These are phyloP conservation scores for Gleditsia sinensis DNA, from an alignment of 306 rosid genomes.

Conservation along the genomic window DNA sequence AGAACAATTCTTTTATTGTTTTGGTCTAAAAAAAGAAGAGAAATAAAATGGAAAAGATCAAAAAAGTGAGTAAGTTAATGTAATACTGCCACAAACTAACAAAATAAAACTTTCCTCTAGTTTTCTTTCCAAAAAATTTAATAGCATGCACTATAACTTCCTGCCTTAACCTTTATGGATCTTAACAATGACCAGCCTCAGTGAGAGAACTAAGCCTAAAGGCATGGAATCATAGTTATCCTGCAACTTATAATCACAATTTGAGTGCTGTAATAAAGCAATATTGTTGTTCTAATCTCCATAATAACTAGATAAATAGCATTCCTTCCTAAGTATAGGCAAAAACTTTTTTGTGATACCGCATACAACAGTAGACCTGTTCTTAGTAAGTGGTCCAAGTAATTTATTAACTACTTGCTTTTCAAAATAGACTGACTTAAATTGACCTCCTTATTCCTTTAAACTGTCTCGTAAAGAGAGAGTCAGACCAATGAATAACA, in stretches of 20 bases:
- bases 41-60: not conserved
- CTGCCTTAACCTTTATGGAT: not conserved
- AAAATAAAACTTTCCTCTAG: not conserved
- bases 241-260: not conserved
- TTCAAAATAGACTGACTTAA: not conserved
- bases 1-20: conserved; percentile 90
- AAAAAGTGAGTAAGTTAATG: not conserved
- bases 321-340: not conserved
- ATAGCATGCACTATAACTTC: not conserved
- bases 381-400: not conserved
- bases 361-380: not conserved
- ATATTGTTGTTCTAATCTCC: not conserved
- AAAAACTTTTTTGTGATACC: not conserved
- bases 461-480: not conserved
- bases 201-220: not conserved
- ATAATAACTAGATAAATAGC: not conserved
- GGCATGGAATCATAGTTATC: not conserved
- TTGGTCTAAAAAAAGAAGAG: conserved; percentile 59
- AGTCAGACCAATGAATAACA: not conserved
- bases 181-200: not conserved
- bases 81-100: not conserved
- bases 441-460: not conserved
- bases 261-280: not conserved
- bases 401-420: not conserved
- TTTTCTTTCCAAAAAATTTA: not conserved